These are phyloP conservation scores for Pichia heedii DNA, from an alignment of 805 yeast genomes.

Conservation along the genomic window DNA sequence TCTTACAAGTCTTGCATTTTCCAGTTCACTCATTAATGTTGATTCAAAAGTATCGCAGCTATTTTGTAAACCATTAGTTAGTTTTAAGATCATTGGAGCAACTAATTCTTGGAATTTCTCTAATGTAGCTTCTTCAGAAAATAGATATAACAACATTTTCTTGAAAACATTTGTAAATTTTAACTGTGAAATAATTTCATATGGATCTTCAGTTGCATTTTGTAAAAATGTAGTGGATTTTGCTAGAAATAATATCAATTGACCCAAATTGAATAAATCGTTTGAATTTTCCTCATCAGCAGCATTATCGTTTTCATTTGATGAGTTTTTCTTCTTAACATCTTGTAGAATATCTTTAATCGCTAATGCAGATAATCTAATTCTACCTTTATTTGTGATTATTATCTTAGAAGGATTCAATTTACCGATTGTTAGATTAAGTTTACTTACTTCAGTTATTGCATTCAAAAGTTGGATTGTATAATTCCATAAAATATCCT, in stretches of 20 bases:
- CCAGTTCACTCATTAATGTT: constrained; percentile 63
- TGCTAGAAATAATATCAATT: constrained; percentile 48
- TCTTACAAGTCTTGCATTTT: constrained; percentile 81
- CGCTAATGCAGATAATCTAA: constrained; percentile 66
- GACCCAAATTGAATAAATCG: constrained; percentile 56
- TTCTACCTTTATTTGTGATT: constrained; percentile 60
- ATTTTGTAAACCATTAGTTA: constrained; percentile 42
- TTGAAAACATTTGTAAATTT: constrained; percentile 40
- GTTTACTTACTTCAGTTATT: constrained; percentile 52
- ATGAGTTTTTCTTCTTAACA: constrained; percentile 9
- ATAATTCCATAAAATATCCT: constrained; percentile 65
- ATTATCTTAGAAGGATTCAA: constrained; percentile 62
- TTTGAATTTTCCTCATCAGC: constrained; percentile 24
- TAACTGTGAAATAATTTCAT: constrained; percentile 21
- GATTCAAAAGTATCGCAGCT: constrained; percentile 52
- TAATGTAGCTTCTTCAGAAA: constrained; percentile 21
- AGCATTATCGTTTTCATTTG: constrained; percentile 14
- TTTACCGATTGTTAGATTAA: constrained; percentile 54
- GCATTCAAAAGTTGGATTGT: constrained; percentile 69
- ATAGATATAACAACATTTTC: constrained; percentile 31
- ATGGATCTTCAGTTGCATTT: constrained; percentile 12
- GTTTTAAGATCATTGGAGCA: constrained; percentile 35
- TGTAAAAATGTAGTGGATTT: constrained; percentile 23
- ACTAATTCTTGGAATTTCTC: constrained; percentile 32
- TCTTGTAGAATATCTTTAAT: constrained; percentile 52